These are phyloP conservation scores for Trametes punicea DNA, from an alignment of 768 basidiomycete genomes.

Conservation along the genomic window DNA sequence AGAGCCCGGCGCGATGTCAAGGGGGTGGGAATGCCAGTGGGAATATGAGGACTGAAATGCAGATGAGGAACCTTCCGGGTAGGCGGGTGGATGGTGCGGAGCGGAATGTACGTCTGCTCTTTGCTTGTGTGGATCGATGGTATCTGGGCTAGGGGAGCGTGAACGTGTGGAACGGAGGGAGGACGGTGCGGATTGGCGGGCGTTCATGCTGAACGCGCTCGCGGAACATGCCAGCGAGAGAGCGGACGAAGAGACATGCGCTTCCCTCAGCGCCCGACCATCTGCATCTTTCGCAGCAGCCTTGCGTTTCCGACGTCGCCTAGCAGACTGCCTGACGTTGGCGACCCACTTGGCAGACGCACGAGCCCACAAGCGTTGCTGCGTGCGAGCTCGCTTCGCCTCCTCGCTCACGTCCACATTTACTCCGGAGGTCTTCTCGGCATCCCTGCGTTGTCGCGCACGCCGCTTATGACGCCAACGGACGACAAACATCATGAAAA, in stretches of 20 bases:
- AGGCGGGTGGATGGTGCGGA: conserved; percentile 12
- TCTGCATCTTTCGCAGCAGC: conserved; percentile 13
- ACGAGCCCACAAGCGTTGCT: conserved; percentile 60
- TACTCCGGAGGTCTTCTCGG: conserved; percentile 42
- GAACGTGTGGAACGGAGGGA: conserved; percentile 31
- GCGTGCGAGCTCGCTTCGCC: conserved; percentile 41
- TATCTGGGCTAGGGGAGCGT: conserved; percentile 10
- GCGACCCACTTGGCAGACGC: conserved; percentile 70
- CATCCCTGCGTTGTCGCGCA: conserved; percentile 40
- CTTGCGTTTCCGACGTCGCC: conserved; percentile 44
- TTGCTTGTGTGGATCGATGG: neutral
- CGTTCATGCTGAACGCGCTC: neutral
- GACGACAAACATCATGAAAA: conserved; percentile 59
- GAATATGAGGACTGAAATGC: neutral
- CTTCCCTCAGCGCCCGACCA: neutral
- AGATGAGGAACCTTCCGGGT: neutral
- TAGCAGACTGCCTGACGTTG: conserved; percentile 56
- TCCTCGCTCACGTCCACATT: conserved; percentile 33
- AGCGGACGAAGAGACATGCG: conserved; percentile 18
- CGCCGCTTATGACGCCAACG: conserved; percentile 52
- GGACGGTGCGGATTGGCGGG: conserved; percentile 41
- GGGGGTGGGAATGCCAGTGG: conserved; percentile 12
- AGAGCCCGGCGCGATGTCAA: conserved; percentile 1
- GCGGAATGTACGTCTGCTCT: neutral
- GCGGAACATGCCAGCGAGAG: conserved; percentile 17